Conservation (phyloP, 495 filamentous ascomycete species). For the Filosporella fistucella region DNA sequence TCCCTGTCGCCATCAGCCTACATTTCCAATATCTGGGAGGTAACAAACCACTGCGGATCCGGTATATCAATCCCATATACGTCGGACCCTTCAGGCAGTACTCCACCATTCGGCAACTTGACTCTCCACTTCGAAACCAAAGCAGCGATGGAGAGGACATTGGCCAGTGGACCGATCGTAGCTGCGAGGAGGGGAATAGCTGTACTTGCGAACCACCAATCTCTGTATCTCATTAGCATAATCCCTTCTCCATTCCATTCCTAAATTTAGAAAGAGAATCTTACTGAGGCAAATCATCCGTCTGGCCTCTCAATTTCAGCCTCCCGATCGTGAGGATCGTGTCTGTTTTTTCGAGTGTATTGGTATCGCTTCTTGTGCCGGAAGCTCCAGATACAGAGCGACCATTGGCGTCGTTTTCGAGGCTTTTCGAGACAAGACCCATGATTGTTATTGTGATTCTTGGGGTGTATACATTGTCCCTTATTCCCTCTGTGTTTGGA, state of each 20-base stretch:
- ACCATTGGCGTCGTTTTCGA: neutral
- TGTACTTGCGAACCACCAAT: constrained; percentile 77
- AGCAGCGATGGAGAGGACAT: constrained; percentile 72
- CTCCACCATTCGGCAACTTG: constrained; percentile 31
- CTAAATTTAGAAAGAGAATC: constrained; percentile 4
- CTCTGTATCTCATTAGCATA: constrained; percentile 4
- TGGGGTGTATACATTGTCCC: too few species aligned
- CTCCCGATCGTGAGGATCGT: constrained; percentile 18
- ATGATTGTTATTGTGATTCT: constrained; percentile 4
- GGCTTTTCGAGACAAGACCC: neutral
- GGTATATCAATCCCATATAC: constrained; percentile 43
- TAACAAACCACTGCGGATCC: constrained; percentile 57
- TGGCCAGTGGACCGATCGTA: constrained; percentile 66
- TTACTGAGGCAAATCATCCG: constrained; percentile 34
- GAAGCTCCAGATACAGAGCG: neutral
- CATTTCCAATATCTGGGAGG: neutral
- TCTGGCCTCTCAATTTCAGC: constrained; percentile 30
- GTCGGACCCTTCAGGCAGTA: constrained; percentile 39
- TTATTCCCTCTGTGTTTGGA: too few species aligned
- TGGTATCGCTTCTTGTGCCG: neutral
- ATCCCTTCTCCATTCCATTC: neutral
- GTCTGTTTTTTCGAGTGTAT: constrained; percentile 9
- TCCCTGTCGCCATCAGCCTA: constrained; percentile 23
- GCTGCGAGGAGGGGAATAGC: constrained; percentile 72
- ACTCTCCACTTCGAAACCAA: constrained; percentile 62